Percentiles rank a stretch among this genome's conserved stretches.
Conservation (phyloP, 495 filamentous ascomycete species). For the Penicillium tannophilum region DNA sequence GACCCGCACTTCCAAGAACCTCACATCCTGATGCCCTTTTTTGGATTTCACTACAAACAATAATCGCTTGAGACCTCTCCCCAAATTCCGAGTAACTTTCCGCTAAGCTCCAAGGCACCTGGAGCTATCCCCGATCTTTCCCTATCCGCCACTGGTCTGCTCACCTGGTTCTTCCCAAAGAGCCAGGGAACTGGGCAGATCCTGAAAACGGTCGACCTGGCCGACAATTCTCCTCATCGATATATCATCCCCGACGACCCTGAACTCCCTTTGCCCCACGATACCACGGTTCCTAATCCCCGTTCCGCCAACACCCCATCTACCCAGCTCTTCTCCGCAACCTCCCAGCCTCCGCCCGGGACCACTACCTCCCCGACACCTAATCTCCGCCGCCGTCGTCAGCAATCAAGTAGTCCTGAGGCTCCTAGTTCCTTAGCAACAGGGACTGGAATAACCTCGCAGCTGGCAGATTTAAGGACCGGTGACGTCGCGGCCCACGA, state of each 20-base stretch:
- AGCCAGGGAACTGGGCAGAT: conserved; percentile 53
- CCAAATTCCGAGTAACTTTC: not conserved
- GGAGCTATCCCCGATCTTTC: conserved; percentile 10
- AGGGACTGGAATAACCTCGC: conserved; percentile 23
- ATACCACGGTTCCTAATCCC: conserved; percentile 25
- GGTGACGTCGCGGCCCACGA: conserved; percentile 32
- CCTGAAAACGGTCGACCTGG: conserved; percentile 62
- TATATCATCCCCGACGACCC: conserved; percentile 65
- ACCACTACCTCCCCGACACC: conserved; percentile 11
- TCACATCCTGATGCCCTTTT: not conserved
- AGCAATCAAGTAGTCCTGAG: conserved; percentile 33
- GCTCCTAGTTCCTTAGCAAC: conserved; percentile 6
- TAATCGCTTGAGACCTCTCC: not conserved
- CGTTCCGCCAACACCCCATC: conserved; percentile 21
- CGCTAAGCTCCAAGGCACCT: conserved; percentile 4
- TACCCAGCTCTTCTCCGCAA: conserved; percentile 15
- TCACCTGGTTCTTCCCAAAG: conserved; percentile 52
- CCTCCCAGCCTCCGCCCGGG: conserved; percentile 14
- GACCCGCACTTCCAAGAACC: not conserved
- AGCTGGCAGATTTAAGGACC: conserved; percentile 27
- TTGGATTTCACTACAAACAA: not conserved
- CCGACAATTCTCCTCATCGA: conserved; percentile 53
- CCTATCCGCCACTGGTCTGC: conserved; percentile 38
- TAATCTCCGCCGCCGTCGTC: conserved; percentile 33
- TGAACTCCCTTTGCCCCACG: conserved; percentile 43